Evolutionary conservation across 805 yeast genomes (phyloP), one percentile per base, ranked within the genome.

Genomic region (Ogataea siamensis): DNA sequence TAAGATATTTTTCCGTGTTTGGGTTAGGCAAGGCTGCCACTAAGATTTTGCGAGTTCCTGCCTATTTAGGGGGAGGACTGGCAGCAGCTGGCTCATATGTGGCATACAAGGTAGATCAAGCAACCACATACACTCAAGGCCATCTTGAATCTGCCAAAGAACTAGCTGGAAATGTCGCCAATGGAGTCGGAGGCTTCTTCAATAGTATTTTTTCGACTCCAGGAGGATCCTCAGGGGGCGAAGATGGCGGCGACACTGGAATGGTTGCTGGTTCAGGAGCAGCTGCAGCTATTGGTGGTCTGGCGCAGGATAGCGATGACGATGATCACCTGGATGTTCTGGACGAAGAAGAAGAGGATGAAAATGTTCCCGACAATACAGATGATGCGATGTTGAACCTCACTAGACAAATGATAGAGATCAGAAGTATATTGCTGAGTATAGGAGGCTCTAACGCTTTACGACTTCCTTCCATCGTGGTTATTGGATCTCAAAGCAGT

Each of bases 321-420:
- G 46, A 40, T 9, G 37, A 40, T 8, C 28, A 25, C 3, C 11
- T 27, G 13, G 39, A 32, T 67, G 54, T 50, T n/a, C 54, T 62
- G 5, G 69, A 68, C 12, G 75, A 70, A 12, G 50, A 44, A 2
- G 49, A 46, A 5, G 76, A 71, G 2, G 78, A 74, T 5, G 63
- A 63, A 31, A 21, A 39, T 24, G 28, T 28, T 6, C 28, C 31
- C 63, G 68, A 68, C 12, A 73, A 68, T 32, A 75, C 87, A 2
- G 79, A 80, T 45, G 83, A 80, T 48, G 91, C 87, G 38, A 93
- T 93, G 83, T 67, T 93, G 60, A 83, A 83, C 47, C 64, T 93
- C 46, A 94, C 99, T 6, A 78, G 88, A 50, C 95, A 88, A 61
- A 93, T 93, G 99, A 94, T 93, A 53, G 99, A 94, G 60, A 89